Conservation (phyloP, 257 asterid genomes). For the Echites panduratus region DNA sequence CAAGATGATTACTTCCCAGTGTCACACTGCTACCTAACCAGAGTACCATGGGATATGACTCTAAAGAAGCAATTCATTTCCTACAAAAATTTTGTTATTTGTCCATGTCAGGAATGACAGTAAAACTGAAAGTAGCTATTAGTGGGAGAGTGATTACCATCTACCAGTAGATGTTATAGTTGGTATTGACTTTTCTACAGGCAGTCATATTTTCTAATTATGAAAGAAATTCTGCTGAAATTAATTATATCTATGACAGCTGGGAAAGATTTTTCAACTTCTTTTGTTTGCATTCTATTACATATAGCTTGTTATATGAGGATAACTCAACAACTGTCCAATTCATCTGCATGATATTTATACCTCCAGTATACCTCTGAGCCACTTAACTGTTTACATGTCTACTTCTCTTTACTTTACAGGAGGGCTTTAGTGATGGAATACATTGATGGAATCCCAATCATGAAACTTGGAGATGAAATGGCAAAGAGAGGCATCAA, state of each 20-base stretch:
- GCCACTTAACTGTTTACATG: background rate
- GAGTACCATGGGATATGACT: background rate
- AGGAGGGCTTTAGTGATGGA: constrained; percentile 96
- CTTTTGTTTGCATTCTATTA: background rate
- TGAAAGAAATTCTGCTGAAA: too few species aligned
- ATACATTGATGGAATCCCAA: constrained; percentile 86
- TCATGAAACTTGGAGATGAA: constrained; percentile 89
- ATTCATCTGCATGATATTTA: too few species aligned
- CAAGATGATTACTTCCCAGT: background rate
- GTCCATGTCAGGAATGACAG: background rate
- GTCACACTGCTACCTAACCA: background rate
- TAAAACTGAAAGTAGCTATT: background rate
- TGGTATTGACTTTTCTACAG: background rate
- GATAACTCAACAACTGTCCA: background rate
- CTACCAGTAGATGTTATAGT: background rate
- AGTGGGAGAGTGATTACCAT: background rate
- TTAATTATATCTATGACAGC: background rate
- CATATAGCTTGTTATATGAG: background rate
- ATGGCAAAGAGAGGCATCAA: constrained; percentile 88
- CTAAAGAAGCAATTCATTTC: background rate
- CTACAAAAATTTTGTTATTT: background rate
- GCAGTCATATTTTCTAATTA: too few species aligned
- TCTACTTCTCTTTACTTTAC: constrained; percentile 11
- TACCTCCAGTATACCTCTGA: background rate
- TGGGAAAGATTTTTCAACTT: background rate